Evolutionary conservation across 2,329 filamentous ascomycete species (phyloP), one percentile per base, ranked within the genome.

Genomic region (Chaetomium sp.): DNA sequence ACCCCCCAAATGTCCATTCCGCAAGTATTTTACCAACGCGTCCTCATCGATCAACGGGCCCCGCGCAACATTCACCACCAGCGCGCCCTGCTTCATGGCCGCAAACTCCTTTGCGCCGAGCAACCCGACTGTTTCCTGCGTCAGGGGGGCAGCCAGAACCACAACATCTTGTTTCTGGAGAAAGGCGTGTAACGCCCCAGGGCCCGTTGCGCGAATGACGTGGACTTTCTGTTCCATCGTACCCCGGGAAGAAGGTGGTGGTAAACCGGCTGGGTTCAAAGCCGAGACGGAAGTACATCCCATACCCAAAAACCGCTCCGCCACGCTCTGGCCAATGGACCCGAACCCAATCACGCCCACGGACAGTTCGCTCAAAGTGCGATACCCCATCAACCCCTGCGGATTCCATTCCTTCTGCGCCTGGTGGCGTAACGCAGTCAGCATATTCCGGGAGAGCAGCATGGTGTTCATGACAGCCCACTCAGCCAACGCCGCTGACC

Each of bases 401-500:
- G 49, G 49, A 12, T 34, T 42, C 49, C 49, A 52, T 19, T 52
- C 10, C 33, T 36, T 40, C 4, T 12, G 32, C 11, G 14, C 40
- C 33, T 52, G 49, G 33, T 45, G 36, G 3, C 19, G 41, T 5
- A 52, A 34, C 7, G 49, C 49, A 6, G 33, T 37, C 33, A 27
- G 40, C 41, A 52, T 44, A n/a, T 44, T 36, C 8, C 49, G 49
- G 49, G 6, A 32, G 12, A 52, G 33, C 3, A 52, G n/a, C 49
- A 52, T 52, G 3, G 49, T 45, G 49, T 44, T 52, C 49, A 52
- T 52, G n/a, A 52, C 12, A n/a, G 34, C 49, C 41, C 41, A 44
- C 49, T 52, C 49, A 14, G 49, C 49, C 5, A 45, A 3, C 40
- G 41, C 49, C n/a, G 9, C 33, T 10, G 49, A 52, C 2, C 49